Conservation (phyloP, 345 rosid species). For the Clarkia xantiana region DNA sequence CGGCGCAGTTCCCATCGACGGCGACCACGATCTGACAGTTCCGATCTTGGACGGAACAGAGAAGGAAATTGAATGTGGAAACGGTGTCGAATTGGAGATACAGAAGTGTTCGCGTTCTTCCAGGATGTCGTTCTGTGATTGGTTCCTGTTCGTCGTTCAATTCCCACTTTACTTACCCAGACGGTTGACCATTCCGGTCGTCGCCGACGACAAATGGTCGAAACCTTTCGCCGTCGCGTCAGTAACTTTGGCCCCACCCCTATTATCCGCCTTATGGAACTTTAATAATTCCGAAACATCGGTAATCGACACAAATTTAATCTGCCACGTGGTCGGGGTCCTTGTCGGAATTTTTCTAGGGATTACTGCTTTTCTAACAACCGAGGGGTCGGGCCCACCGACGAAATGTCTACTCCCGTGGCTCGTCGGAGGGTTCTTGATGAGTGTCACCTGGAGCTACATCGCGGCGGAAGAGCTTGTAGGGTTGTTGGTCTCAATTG, state of each 20-base stretch:
- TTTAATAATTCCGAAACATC: slow-evolving; percentile 18
- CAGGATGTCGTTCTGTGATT: slow-evolving; percentile 16
- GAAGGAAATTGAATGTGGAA: slow-evolving; percentile 2
- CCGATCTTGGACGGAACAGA: slow-evolving; percentile 23
- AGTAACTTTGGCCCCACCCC: slow-evolving; percentile 58
- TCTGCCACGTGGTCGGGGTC: slow-evolving; percentile 33
- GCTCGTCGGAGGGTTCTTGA: slow-evolving; percentile 73
- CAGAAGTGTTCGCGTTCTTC: slow-evolving; percentile 7
- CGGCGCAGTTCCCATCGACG: not conserved
- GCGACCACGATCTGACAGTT: slow-evolving; percentile 14
- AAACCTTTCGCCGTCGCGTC: slow-evolving; percentile 52
- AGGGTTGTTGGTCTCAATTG: slow-evolving; percentile 51
- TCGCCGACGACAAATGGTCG: slow-evolving; percentile 54
- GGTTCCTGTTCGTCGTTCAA: slow-evolving; percentile 26
- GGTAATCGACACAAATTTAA: slow-evolving; percentile 10
- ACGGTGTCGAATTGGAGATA: slow-evolving; percentile 5
- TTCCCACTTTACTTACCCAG: slow-evolving; percentile 65
- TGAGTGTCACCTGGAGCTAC: slow-evolving; percentile 87
- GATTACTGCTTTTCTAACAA: slow-evolving; percentile 28
- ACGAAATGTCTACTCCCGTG: slow-evolving; percentile 42
- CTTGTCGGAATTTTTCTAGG: slow-evolving; percentile 33
- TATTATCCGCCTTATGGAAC: slow-evolving; percentile 39
- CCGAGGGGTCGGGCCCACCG: slow-evolving; percentile 52
- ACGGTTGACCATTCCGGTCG: slow-evolving; percentile 77
- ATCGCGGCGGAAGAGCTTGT: slow-evolving; percentile 77